Base-by-base conservation (phyloP, 78 protist genomes). In the Dictyostelium purpureum region DNA sequence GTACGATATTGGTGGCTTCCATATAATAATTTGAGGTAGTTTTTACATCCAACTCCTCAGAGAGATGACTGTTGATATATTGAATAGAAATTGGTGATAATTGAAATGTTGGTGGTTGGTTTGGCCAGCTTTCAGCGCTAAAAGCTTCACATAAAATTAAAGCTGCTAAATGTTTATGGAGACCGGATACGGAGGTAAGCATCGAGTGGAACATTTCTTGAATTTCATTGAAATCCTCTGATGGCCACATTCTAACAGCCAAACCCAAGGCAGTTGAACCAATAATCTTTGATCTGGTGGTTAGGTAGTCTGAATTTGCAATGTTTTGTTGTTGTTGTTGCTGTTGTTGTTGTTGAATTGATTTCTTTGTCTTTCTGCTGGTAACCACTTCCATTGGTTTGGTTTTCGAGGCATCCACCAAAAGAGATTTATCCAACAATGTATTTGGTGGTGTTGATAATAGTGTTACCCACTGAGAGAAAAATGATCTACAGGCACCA, bases 161-260 rank as follows among this genome's bases (percentile, higher is more conserved):
- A 4, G 67, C 52, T 26, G 82, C 92, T 33, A 85, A 43, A 85
- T 85, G 92, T 59, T 49, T 70, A 37, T 73, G 92, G 14, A 85
- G 38, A 18, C 74, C 92, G 18, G 77, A 56, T 0, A 71, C 26
- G 1, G 83, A 73, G 18, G 43, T 7, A 6, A 85, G 2, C 74
- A 85, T 56, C 6, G 49, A n/a, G 61, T n/a, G 11, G 12, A 85
- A 73, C 56, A 85, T 52, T 4, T 73, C 82, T 73, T 70, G 74
- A 10, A 85, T 33, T 47, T 85, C 82, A 6, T 45, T 10, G 0
- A n/a, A 11, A 2, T 43, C 26, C 11, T 85, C 92, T 2, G 19
- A 6, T 33, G 92, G 92, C 92, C 92, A 85, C 57, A 57, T 31
- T 45, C 82, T 49, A 47, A 85, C 77, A 12, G 73, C 11, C 12